Conservation (phyloP, 148 eudicot genomes). For the Nyssa sinensis region DNA sequence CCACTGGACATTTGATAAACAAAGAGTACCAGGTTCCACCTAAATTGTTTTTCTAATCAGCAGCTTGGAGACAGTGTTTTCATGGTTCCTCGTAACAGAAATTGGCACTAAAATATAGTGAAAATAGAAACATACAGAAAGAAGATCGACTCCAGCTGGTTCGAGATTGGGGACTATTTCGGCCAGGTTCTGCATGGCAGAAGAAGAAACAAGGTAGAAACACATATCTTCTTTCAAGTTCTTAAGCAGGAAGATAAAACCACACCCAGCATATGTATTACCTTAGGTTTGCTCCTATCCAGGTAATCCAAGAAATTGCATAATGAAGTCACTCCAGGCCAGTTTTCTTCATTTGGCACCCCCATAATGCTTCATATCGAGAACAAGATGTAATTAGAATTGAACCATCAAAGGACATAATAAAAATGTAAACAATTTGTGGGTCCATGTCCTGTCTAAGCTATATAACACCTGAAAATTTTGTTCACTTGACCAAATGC, state of each 20-base stretch:
- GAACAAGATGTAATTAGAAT: not conserved
- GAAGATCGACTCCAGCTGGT: constrained; percentile 1
- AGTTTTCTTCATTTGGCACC: not conserved
- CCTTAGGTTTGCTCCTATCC: not conserved
- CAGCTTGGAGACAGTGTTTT: too few relatives aligned
- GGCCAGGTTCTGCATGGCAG: not conserved
- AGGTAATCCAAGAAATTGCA: not conserved
- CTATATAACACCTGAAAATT: not conserved
- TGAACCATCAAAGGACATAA: not conserved
- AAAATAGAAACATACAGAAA: not conserved
- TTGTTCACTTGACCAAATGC: not conserved
- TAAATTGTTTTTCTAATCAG: too few relatives aligned
- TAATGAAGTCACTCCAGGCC: not conserved
- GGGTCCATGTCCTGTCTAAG: not conserved
- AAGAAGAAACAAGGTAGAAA: not conserved
- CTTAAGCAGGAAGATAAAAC: not conserved
- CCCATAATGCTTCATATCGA: not conserved
- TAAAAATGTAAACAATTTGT: not conserved
- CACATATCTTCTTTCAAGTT: not conserved
- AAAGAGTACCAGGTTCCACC: not conserved
- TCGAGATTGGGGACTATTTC: not conserved
- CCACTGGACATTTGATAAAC: too few relatives aligned
- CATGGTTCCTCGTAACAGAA: too few relatives aligned
- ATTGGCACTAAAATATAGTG: too few relatives aligned
- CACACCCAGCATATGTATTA: not conserved